Conservation (phyloP, 2,329 filamentous ascomycete genomes). For the Cercospora citrullina region DNA sequence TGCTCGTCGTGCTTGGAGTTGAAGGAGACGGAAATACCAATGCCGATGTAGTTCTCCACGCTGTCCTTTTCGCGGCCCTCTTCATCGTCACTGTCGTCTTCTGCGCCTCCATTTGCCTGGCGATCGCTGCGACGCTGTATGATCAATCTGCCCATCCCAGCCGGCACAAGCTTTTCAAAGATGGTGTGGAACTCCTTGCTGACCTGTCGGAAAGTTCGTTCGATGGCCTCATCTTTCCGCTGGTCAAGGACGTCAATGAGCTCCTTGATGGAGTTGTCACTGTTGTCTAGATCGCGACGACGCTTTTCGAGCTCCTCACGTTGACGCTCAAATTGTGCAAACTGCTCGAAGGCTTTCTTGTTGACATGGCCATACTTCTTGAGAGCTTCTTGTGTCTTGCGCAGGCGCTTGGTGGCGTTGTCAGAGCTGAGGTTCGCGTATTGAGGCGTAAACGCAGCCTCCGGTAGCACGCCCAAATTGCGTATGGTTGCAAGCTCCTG, state of each 20-base stretch:
- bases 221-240: slow-evolving; percentile 95
- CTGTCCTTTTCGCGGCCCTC: slow-evolving; percentile 49
- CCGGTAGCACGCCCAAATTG: slow-evolving; percentile 86
- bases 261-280: slow-evolving; percentile 84
- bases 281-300: slow-evolving; percentile 81
- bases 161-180: slow-evolving; percentile 92
- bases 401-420: slow-evolving; percentile 64
- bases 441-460: slow-evolving; percentile 82
- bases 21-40: slow-evolving; percentile 96
- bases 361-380: slow-evolving; percentile 99
- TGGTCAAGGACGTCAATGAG: slow-evolving; percentile 91
- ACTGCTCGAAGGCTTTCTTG: slow-evolving; percentile 99
- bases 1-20: slow-evolving; percentile 99
- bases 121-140: slow-evolving; percentile 89
- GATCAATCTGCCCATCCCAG: slow-evolving; percentile 84
- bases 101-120: slow-evolving; percentile 53
- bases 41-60: slow-evolving; percentile 94
- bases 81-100: slow-evolving; percentile 57
- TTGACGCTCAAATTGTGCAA: slow-evolving; percentile 93
- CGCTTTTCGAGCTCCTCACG: slow-evolving; percentile 83
- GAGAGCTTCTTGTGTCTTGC: slow-evolving; percentile 86
- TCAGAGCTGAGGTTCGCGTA: slow-evolving; percentile 82
- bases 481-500: slow-evolving; percentile 88
- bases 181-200: slow-evolving; percentile 89
- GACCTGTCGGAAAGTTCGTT: slow-evolving; percentile 97